Evolutionary conservation across 1,284 basidiomycete species (phyloP).

Genomic region (Heimioporus retisporus): DNA sequence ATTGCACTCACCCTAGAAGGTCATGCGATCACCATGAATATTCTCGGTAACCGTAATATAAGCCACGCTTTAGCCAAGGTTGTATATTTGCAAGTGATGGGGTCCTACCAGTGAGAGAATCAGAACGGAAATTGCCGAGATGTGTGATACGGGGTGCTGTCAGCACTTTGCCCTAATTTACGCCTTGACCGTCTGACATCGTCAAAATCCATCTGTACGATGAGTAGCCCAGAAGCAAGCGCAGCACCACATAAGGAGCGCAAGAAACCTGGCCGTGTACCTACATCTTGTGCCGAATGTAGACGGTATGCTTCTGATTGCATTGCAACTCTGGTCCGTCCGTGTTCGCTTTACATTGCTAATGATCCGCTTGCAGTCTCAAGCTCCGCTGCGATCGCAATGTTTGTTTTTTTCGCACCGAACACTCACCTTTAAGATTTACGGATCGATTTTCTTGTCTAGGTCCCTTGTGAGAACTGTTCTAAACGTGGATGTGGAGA

Average conservation of each 20-base stretch:
- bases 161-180: too few species aligned
- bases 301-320: constrained; percentile 51
- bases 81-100: too few species aligned
- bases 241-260: constrained; percentile 37
- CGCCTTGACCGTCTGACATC: too few species aligned
- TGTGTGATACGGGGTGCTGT: too few species aligned
- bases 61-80: too few species aligned
- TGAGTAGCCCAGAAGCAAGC: constrained; percentile 16
- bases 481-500: constrained; percentile 73
- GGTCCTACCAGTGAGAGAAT: too few species aligned
- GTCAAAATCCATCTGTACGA: constrained; percentile 12
- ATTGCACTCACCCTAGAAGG: too few species aligned
- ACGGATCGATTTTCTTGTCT: too few species aligned
- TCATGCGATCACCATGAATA: too few species aligned
- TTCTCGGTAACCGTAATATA: too few species aligned
- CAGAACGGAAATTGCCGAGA: too few species aligned
- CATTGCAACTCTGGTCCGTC: too few species aligned
- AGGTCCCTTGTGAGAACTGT: constrained; percentile 81
- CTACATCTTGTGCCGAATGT: constrained; percentile 81
- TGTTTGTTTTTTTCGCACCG: constrained; percentile 45
- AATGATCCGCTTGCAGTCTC: constrained; percentile 50
- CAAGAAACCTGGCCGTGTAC: constrained; percentile 59
- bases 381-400: constrained; percentile 81
- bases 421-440: neutral
- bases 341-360: neutral